Base-by-base conservation (phyloP, 2,329 filamentous ascomycete genomes). In the Monosporascus sp. region DNA sequence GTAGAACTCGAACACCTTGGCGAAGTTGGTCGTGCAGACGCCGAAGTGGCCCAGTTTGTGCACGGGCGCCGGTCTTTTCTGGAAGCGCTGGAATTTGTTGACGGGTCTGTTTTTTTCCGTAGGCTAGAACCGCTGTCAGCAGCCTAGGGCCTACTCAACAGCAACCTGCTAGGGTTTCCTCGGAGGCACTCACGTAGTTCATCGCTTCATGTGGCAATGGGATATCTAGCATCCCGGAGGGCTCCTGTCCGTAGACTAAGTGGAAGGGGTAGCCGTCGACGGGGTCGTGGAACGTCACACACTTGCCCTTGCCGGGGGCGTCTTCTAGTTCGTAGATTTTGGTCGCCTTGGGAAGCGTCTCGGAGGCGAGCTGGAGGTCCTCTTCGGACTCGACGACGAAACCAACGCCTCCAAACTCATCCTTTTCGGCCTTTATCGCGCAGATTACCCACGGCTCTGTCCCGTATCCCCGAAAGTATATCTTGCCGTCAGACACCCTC, bases 391-490 rank as follows among this genome's bases (percentile, higher is more conserved):
- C 78, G 6, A 85, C 83, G 37, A 76, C 78, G 56, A 82, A 86
- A 1, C 75, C 80, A 0, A 76, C 75, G 2, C 83, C 83, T 6
- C 77, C 73, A 61, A 85, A 87, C 52, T 73, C 69, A 53, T 78
- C 70, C 62, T 74, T 67, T 48, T 67, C 62, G 2, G 77, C 74
- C 48, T 71, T 70, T 54, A 74, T 72, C 47, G 81, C 75, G 57
- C 80, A 82, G 45, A 85, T 73, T 2, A 84, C 70, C 63, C 82
- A 85, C 14, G 81, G 81, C 58, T 85, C 82, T 6, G 68, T 69
- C 15, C 83, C 82, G 61, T 84, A 85, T 18, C 83, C 83, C 41
- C 80, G 77, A 65, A 78, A 84, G 70, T 80, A 87, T 35, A 80
- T 77, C 52, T 69, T 74, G 46, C 75, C 68, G 27, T 70, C 72